phyloP scores from a whole-genome alignment of 192 early-diverging fungal genomes.

The Entomortierella chlamydospora region DNA sequence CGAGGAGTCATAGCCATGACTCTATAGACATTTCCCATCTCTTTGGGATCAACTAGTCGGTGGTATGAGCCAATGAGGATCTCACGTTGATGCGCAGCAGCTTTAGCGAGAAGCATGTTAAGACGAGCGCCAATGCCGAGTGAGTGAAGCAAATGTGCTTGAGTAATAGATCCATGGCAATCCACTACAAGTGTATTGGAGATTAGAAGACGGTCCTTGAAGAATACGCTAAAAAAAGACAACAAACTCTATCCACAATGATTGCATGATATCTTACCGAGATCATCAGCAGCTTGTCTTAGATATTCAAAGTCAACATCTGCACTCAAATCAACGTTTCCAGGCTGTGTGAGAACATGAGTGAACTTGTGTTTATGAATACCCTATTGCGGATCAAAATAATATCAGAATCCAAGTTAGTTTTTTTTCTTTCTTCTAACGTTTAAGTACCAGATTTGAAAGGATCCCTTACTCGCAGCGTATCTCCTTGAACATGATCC shows the following conservation, averaged over 20 bases:
- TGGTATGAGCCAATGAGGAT: conserved; percentile 76
- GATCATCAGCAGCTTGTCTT: conserved; percentile 63
- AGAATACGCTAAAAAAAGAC: conserved; percentile 1
- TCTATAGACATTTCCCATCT: conserved; percentile 94
- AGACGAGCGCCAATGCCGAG: conserved; percentile 87
- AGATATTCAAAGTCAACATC: conserved; percentile 92
- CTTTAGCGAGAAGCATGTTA: conserved; percentile 72
- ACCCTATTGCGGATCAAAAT: conserved; percentile 59
- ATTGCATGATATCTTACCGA: conserved; percentile 33
- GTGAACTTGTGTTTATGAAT: conserved; percentile 87
- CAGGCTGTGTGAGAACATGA: conserved; percentile 82
- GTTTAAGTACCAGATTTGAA: neutral
- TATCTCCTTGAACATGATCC: conserved; percentile 79
- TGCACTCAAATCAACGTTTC: conserved; percentile 88
- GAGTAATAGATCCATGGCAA: conserved; percentile 83
- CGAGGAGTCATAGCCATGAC: conserved; percentile 70
- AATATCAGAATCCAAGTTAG: neutral
- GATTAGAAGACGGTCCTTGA: conserved; percentile 3
- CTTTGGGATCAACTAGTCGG: conserved; percentile 77
- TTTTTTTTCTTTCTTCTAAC: neutral
- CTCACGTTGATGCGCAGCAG: conserved; percentile 62
- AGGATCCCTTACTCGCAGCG: conserved; percentile 71
- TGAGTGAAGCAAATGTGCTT: conserved; percentile 77
- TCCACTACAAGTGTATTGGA: conserved; percentile 43
- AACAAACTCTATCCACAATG: no score